Base-by-base conservation (phyloP, 768 basidiomycete genomes). In the Calocybe cyanea region DNA sequence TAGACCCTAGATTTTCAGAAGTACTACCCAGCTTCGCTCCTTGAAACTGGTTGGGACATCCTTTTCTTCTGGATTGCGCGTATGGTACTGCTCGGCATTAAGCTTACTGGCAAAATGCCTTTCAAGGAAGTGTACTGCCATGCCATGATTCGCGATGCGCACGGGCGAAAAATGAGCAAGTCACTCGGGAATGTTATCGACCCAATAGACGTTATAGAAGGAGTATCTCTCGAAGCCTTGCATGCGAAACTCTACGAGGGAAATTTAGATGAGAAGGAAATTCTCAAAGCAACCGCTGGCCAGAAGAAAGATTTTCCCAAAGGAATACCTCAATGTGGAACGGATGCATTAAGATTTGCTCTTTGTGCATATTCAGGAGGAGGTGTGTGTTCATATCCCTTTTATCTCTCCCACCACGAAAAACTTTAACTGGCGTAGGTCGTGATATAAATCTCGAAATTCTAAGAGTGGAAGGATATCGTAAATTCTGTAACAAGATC, bases 1-100 rank as follows among this genome's bases (percentile, higher is more conserved):
- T 18, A 92, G 90, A 93, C 92, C 0, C 50, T 68, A 3, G 95
- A 98, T 61, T 55, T 91, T 33, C 63, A 82, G 52, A 70, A 73
- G 23, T 98, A 90, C 71, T 99, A 94, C 64, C 96, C 96, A 0
- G 69, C 90, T 2, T 79, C 83, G n/a, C 56, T 98, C 35, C 80
- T 98, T 23, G 96, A 98, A 69, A 99, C 96, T 0, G 96, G 96
- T 37, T 98, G 96, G 95, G 96, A 98, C 53, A 98, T 98, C 57
- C 66, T 99, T n/a, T 94, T 94, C 77, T 98, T 98, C 80, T 99
- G 96, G 96, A 95, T 98, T 6, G 94, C 96, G 13, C 87, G 96
- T 34, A 99, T 98, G 95, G 95, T 89, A 39, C 70, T 99, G 58
- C 81, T 98, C 28, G 95, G 96, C 34, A 69, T 92, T 56, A 77